Evolutionary conservation across 73 alveolate genomes (phyloP).

Genomic region (Symbiodinium pilosum): DNA sequence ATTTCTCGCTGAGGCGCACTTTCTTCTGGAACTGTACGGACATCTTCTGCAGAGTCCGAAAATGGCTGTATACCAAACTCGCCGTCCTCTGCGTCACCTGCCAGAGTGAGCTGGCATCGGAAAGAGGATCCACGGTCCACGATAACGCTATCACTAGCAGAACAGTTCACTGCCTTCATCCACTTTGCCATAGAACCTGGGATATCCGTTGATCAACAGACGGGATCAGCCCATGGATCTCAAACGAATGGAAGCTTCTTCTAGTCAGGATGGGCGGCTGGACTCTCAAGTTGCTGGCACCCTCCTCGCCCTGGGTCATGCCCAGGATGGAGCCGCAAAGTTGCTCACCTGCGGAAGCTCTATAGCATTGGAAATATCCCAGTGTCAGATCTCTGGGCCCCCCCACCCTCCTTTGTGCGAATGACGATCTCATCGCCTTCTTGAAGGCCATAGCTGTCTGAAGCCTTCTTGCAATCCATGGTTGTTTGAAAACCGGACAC

Average conservation of each 20-base stretch:
- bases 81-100: conserved; percentile 27
- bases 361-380: neutral
- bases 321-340: neutral
- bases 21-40: conserved; percentile 11
- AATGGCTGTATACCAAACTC: conserved; percentile 70
- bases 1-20: neutral
- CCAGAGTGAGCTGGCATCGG: neutral
- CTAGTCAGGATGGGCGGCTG: no score
- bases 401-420: neutral
- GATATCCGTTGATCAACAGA: neutral
- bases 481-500: neutral
- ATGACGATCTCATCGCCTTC: conserved; percentile 60
- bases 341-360: neutral
- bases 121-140: neutral
- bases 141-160: neutral
- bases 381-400: neutral
- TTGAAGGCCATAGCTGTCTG: conserved; percentile 44
- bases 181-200: conserved; percentile 55
- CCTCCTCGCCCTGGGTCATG: neutral
- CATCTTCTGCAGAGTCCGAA: conserved; percentile 16
- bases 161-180: neutral
- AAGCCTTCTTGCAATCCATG: conserved; percentile 47
- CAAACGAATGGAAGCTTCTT: no score
- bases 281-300: neutral
- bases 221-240: no score